These are phyloP conservation scores for Solanum arcanum DNA, from an alignment of 257 asterid species.

Conservation along the genomic window DNA sequence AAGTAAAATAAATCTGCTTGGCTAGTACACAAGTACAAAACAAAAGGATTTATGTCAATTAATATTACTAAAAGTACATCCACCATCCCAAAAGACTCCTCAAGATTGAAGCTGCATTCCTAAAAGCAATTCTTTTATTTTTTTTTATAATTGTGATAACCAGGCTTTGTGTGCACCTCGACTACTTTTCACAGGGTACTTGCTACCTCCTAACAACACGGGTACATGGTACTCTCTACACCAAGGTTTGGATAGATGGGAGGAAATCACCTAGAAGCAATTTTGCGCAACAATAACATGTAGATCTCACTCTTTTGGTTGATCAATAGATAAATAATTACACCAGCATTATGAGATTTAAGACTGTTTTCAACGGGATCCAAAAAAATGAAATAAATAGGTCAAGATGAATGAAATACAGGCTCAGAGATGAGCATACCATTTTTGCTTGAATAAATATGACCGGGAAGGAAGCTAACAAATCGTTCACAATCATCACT, in stretches of 20 bases:
- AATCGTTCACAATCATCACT: conserved; percentile 98
- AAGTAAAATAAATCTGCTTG: background rate
- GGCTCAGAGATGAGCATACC: conserved; percentile 31
- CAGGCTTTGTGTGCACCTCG: background rate
- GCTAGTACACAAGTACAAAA: background rate
- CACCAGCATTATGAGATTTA: background rate
- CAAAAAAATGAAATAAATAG: background rate
- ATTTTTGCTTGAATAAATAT: conserved; percentile 84
- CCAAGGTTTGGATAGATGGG: background rate
- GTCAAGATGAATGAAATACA: background rate
- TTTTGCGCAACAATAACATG: background rate
- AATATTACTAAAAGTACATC: background rate
- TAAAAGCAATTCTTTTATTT: background rate
- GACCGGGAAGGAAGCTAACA: conserved; percentile 87
- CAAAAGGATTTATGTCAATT: background rate
- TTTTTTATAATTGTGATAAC: background rate
- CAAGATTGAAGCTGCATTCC: background rate
- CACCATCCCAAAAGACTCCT: background rate
- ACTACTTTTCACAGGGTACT: background rate
- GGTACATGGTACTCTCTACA: background rate
- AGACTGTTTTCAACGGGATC: background rate
- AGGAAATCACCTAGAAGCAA: background rate
- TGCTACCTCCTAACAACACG: background rate
- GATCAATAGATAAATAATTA: background rate
- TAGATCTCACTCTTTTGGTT: background rate